These are phyloP conservation scores for Bipolaris cookei DNA, from an alignment of 2,329 filamentous ascomycete genomes.

Conservation along the genomic window DNA sequence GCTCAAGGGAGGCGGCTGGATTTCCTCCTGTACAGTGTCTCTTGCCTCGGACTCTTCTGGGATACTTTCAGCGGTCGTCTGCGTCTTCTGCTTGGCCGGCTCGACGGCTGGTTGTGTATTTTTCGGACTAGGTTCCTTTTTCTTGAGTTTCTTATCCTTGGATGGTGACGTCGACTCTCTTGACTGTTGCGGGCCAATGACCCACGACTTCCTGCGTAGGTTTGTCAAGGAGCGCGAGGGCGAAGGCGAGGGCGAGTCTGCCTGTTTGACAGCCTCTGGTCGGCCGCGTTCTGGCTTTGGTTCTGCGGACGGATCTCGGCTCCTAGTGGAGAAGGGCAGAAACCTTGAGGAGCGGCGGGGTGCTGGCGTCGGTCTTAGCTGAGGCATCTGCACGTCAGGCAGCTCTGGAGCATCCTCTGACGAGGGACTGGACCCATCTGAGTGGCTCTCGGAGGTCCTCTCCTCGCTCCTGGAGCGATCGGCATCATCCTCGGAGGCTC, in stretches of 20 bases:
- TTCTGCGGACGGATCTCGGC: conserved; percentile 42
- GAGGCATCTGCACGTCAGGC: conserved; percentile 36
- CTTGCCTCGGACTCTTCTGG: conserved; percentile 37
- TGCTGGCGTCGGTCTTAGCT: conserved; percentile 38
- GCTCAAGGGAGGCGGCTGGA: conserved; percentile 33
- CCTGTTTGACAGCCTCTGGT: conserved; percentile 33
- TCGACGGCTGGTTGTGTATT: conserved; percentile 29
- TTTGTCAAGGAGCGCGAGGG: conserved; percentile 43
- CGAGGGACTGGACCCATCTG: conserved; percentile 54
- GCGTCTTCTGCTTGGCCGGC: conserved; percentile 35
- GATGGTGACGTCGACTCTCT: conserved; percentile 24
- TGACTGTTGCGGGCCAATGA: conserved; percentile 25
- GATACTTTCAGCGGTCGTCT: conserved; percentile 35
- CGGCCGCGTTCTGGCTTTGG: conserved; percentile 39
- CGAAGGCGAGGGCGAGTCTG: conserved; percentile 33
- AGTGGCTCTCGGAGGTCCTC: conserved; percentile 48
- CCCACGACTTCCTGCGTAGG: conserved; percentile 48
- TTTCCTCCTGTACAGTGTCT: conserved; percentile 31
- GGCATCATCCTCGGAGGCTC: conserved; percentile 44
- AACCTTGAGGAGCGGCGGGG: conserved; percentile 48
- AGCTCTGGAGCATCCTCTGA: conserved; percentile 46
- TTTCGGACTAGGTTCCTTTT: conserved; percentile 23
- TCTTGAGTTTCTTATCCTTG: conserved; percentile 24
- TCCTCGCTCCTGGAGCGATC: conserved; percentile 39
- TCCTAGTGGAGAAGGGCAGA: conserved; percentile 44